These are phyloP conservation scores for Phaeosphaeria sp. DNA, from an alignment of 2,329 filamentous ascomycete genomes.

Conservation along the genomic window DNA sequence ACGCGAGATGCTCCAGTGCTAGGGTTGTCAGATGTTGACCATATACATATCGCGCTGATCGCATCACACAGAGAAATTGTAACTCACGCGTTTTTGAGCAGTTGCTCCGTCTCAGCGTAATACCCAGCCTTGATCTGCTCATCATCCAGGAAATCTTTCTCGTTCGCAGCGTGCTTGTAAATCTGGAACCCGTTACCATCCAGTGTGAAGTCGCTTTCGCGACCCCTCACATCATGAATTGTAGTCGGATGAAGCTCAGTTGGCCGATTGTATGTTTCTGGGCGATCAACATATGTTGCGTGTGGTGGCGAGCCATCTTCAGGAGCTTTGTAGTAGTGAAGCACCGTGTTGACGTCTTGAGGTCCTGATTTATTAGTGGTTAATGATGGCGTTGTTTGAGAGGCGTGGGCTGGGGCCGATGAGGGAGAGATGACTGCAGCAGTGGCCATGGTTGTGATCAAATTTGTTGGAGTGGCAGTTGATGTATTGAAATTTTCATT, in stretches of 20 bases:
- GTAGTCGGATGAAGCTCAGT: constrained; percentile 32
- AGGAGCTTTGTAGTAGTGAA: constrained; percentile 38
- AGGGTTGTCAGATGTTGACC: neutral
- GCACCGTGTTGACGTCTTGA: constrained; percentile 32
- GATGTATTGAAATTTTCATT: neutral
- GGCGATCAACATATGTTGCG: constrained; percentile 36
- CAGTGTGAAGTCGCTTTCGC: constrained; percentile 51
- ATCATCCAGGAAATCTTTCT: constrained; percentile 47
- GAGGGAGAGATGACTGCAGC: constrained; percentile 33
- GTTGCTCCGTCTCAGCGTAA: constrained; percentile 43
- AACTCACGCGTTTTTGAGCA: constrained; percentile 48
- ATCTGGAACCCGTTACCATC: constrained; percentile 51
- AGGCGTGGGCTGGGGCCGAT: constrained; percentile 21
- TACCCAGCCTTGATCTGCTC: constrained; percentile 42
- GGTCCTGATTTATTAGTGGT: constrained; percentile 6
- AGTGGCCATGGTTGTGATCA: constrained; percentile 27
- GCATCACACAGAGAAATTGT: neutral
- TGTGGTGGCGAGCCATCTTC: constrained; percentile 38
- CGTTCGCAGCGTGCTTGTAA: constrained; percentile 33
- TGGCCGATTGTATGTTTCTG: constrained; percentile 43
- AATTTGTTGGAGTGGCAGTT: neutral
- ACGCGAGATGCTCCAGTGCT: constrained; percentile 64
- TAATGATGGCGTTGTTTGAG: constrained; percentile 16
- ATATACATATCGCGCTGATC: neutral
- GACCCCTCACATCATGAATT: constrained; percentile 55